Percentiles rank a stretch among this genome's conserved stretches.
Conservation (phyloP, 2,329 filamentous ascomycete species). For the Coniochaeta sp. region DNA sequence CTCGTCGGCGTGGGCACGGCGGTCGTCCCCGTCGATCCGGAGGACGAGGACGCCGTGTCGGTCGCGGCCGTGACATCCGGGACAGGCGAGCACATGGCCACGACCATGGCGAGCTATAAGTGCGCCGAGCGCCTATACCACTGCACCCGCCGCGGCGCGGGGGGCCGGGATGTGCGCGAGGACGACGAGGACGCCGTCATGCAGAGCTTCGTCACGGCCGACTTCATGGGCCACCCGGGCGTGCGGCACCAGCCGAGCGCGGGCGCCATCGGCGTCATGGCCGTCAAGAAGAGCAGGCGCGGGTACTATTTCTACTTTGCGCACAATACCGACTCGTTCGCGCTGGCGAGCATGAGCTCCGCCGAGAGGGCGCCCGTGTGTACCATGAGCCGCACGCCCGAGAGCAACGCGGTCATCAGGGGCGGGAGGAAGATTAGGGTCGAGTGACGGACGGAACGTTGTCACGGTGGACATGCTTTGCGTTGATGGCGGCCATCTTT, state of each 20-base stretch:
- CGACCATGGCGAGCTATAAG: constrained; percentile 80
- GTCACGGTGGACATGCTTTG: not conserved
- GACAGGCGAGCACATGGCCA: constrained; percentile 97
- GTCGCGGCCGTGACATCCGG: constrained; percentile 88
- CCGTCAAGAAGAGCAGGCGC: constrained; percentile 72
- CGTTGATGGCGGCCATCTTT: not conserved
- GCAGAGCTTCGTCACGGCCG: constrained; percentile 69
- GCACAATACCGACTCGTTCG: constrained; percentile 89
- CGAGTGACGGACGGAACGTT: constrained; percentile 9
- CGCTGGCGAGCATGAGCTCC: constrained; percentile 81
- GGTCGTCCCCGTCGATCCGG: constrained; percentile 68
- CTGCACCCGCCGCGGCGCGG: constrained; percentile 50
- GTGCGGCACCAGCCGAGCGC: constrained; percentile 71
- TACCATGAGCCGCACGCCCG: constrained; percentile 74
- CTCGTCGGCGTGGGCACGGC: constrained; percentile 87
- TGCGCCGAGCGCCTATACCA: constrained; percentile 82
- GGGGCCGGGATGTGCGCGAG: constrained; percentile 56
- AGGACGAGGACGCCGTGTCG: constrained; percentile 60
- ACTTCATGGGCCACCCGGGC: constrained; percentile 89
- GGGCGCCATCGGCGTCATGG: constrained; percentile 87
- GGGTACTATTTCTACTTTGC: constrained; percentile 86
- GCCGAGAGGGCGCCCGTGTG: constrained; percentile 68
- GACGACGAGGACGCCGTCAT: constrained; percentile 72
- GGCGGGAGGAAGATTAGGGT: constrained; percentile 43
- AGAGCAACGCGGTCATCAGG: constrained; percentile 44